phyloP scores from a whole-genome alignment of 345 rosid genomes.

The Dipteronia dyeriana region DNA sequence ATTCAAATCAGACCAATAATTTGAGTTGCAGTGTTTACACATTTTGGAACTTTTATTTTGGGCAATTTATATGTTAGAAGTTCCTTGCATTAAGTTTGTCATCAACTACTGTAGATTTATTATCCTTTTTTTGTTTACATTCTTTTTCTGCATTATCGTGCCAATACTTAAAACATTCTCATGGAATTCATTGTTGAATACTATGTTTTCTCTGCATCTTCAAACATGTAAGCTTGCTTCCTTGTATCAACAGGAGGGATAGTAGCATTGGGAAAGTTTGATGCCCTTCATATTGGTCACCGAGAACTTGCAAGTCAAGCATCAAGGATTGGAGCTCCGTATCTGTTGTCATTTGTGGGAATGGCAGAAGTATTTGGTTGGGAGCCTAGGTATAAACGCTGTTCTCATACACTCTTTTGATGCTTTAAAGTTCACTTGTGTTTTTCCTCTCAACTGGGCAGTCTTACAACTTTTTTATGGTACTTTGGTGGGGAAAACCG shows the following conservation, averaged over 20 bases:
- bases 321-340: conserved; percentile 80
- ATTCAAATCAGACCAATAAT: not conserved
- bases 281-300: conserved; percentile 90
- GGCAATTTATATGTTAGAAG: not conserved
- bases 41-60: not conserved
- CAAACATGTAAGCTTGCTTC: not conserved
- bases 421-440: conserved; percentile 7
- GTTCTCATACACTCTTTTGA: conserved; percentile 13
- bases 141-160: not conserved
- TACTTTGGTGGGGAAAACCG: not conserved
- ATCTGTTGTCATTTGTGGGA: conserved; percentile 81
- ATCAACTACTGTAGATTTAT: not conserved
- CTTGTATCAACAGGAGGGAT: conserved; percentile 64
- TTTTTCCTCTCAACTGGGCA: not conserved
- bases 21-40: not conserved
- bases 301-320: conserved; percentile 95
- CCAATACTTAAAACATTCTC: not conserved
- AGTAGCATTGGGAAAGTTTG: conserved; percentile 96
- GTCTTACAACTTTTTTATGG: not conserved
- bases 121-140: not conserved
- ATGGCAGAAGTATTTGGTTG: conserved; percentile 94
- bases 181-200: not conserved
- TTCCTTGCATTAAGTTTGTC: not conserved
- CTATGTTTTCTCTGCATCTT: not conserved
- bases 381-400: conserved; percentile 72